These are phyloP conservation scores for Alternaria sp. DNA, from an alignment of 2,329 filamentous ascomycete genomes.

Conservation along the genomic window DNA sequence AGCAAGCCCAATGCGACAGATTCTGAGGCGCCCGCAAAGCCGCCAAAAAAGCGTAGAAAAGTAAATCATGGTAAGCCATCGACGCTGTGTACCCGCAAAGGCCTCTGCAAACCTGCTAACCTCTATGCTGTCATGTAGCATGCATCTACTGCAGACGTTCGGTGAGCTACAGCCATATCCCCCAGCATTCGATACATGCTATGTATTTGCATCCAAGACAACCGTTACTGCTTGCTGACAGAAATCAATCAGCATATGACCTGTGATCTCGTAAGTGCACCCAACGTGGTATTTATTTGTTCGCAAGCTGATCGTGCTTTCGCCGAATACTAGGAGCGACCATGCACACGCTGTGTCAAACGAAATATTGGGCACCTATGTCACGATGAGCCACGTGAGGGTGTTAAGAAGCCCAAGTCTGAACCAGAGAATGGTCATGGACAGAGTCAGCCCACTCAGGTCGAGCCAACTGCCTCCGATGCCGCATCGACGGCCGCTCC, in stretches of 20 bases:
- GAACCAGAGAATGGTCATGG: slow-evolving; percentile 51
- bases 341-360: slow-evolving; percentile 97
- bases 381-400: slow-evolving; percentile 93
- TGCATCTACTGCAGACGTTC: slow-evolving; percentile 64
- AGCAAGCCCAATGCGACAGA: slow-evolving; percentile 41
- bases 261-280: slow-evolving; percentile 58
- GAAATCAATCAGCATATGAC: slow-evolving; percentile 59
- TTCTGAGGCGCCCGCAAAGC: slow-evolving; percentile 45
- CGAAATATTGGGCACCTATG: slow-evolving; percentile 98
- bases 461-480: slow-evolving; percentile 45
- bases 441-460: slow-evolving; percentile 43
- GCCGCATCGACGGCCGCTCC: slow-evolving; percentile 37
- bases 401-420: slow-evolving; percentile 78
- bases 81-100: slow-evolving; percentile 36
- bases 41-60: slow-evolving; percentile 61
- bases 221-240: slow-evolving; percentile 47
- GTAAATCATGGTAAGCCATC: slow-evolving; percentile 60
- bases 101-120: slow-evolving; percentile 42
- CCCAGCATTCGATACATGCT: slow-evolving; percentile 34
- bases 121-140: slow-evolving; percentile 44
- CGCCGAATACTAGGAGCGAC: slow-evolving; percentile 74
- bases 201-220: slow-evolving; percentile 29
- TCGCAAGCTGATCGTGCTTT: slow-evolving; percentile 48
- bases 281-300: slow-evolving; percentile 15
- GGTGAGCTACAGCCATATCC: slow-evolving; percentile 51